These are phyloP conservation scores for Bromus sterilis DNA, from an alignment of 176 grass and related monocot species.

Conservation along the genomic window DNA sequence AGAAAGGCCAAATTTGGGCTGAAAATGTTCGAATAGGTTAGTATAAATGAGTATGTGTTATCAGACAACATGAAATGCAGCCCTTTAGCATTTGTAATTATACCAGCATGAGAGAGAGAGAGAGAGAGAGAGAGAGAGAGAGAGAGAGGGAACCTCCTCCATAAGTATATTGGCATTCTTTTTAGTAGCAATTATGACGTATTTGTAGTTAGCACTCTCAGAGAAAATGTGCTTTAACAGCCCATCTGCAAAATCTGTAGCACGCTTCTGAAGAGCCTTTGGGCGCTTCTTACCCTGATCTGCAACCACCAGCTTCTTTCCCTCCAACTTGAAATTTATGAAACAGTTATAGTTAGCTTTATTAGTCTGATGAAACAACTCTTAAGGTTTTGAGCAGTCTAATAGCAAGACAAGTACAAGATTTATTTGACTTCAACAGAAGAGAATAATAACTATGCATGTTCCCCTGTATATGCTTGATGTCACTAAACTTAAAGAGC, in stretches of 20 bases:
- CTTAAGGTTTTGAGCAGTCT: not conserved
- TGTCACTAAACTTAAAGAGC: not conserved
- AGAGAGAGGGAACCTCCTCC: not conserved
- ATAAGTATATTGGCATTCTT: conserved; percentile 3
- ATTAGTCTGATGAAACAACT: not conserved
- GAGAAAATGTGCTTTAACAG: conserved; percentile 1
- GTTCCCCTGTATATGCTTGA: not conserved
- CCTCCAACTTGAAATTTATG: not conserved
- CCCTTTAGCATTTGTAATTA: not conserved
- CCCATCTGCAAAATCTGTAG: not conserved
- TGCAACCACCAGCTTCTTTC: not conserved
- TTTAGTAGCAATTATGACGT: not conserved
- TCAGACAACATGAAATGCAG: not conserved
- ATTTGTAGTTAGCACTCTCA: not conserved
- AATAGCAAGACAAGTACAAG: not conserved
- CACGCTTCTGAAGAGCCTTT: not conserved
- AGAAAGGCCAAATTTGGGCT: not conserved
- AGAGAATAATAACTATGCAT: not conserved
- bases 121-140: not conserved
- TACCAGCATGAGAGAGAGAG: not conserved
- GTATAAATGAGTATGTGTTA: not conserved
- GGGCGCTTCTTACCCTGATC: not conserved
- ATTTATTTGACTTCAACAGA: not conserved
- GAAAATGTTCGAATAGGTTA: not conserved
- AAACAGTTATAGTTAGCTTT: not conserved